phyloP scores from a whole-genome alignment of 495 filamentous ascomycete species.

The Tuber brumale region DNA sequence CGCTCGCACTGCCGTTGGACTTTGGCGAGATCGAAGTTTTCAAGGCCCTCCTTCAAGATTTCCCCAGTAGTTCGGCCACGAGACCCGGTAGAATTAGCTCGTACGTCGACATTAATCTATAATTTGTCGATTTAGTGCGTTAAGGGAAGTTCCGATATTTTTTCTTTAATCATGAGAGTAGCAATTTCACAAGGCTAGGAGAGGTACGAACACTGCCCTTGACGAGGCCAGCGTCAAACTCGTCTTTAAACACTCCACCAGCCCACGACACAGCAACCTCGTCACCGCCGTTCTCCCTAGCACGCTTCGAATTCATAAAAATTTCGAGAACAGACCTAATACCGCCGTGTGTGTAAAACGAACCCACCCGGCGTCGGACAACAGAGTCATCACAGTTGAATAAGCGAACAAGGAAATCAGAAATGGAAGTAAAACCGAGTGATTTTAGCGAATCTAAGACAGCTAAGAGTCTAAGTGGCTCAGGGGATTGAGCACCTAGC shows the following conservation, averaged over 20 bases:
- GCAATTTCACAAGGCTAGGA: conserved; percentile 1
- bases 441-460: conserved; percentile 33
- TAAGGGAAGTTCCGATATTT: background rate
- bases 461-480: conserved; percentile 30
- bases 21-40: conserved; percentile 28
- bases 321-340: conserved; percentile 34
- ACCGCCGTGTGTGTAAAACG: conserved; percentile 36
- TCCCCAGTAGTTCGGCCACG: conserved; percentile 33
- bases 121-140: background rate
- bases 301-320: conserved; percentile 35
- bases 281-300: conserved; percentile 31
- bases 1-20: conserved; percentile 35
- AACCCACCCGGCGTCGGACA: conserved; percentile 30
- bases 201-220: conserved; percentile 36
- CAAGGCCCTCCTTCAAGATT: conserved; percentile 32
- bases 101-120: conserved; percentile 36
- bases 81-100: conserved; percentile 34
- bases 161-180: background rate
- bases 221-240: conserved; percentile 35
- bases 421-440: conserved; percentile 33
- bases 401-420: conserved; percentile 28
- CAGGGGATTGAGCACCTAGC: conserved; percentile 26
- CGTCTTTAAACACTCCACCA: conserved; percentile 35
- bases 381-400: conserved; percentile 32
- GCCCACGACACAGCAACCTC: conserved; percentile 34